These are phyloP conservation scores for Aspergillus viridinutans DNA, from an alignment of 2,329 filamentous ascomycete genomes.

Conservation along the genomic window DNA sequence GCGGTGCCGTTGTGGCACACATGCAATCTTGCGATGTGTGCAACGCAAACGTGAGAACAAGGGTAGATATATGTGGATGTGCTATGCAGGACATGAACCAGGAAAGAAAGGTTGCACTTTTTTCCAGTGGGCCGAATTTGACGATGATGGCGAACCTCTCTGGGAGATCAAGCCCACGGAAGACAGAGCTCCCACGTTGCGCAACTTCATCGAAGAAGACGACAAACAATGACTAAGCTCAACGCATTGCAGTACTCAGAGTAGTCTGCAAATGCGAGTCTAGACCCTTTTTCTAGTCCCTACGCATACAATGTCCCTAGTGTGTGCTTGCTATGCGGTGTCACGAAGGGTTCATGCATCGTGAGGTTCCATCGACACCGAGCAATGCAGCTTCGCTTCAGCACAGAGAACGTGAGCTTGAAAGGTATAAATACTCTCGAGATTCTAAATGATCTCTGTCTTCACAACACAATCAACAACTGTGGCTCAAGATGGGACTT, in stretches of 20 bases:
- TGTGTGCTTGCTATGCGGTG: neutral
- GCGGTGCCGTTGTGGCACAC: slow-evolving; percentile 68
- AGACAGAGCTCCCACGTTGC: slow-evolving; percentile 20
- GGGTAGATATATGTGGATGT: slow-evolving; percentile 92
- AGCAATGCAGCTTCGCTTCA: neutral
- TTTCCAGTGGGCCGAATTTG: slow-evolving; percentile 83
- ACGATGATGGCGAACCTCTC: slow-evolving; percentile 76
- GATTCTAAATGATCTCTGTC: neutral
- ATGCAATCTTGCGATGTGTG: slow-evolving; percentile 68
- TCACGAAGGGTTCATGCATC: neutral
- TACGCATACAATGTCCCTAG: neutral
- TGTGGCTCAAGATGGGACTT: neutral
- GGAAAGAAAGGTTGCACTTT: slow-evolving; percentile 61
- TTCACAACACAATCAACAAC: neutral
- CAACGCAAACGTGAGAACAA: slow-evolving; percentile 71
- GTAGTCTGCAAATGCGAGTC: neutral
- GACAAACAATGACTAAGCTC: neutral
- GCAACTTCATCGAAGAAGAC: slow-evolving; percentile 19
- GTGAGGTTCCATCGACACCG: neutral
- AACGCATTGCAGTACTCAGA: neutral
- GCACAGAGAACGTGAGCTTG: neutral
- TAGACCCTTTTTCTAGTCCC: neutral
- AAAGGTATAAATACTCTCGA: neutral
- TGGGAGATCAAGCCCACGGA: slow-evolving; percentile 42
- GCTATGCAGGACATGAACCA: slow-evolving; percentile 58